Conservation (phyloP, 225 moss, liverwort and hornwort species). For the Climacium dendroides region DNA sequence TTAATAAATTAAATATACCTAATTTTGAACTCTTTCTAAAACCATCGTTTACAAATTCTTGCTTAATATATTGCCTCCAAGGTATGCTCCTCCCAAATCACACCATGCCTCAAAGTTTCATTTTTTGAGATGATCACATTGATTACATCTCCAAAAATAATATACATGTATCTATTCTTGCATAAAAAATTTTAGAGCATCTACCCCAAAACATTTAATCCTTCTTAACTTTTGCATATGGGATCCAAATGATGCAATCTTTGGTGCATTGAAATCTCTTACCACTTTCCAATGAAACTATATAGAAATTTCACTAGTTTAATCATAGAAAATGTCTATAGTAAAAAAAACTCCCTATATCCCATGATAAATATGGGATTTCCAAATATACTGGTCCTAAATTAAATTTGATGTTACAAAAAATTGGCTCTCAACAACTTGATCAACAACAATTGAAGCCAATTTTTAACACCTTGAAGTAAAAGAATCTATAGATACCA, state of each 20-base stretch:
- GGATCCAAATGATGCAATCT: too few relatives aligned
- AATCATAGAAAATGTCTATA: fast-evolving
- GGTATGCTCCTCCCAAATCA: fast-evolving
- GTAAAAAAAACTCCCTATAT: too few relatives aligned
- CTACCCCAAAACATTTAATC: fast-evolving
- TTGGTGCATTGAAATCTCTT: neutral
- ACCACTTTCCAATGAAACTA: neutral
- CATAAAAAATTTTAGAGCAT: fast-evolving
- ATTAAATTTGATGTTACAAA: too few relatives aligned
- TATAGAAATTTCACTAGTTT: neutral
- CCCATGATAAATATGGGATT: too few relatives aligned
- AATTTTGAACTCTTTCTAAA: neutral
- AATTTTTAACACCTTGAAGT: too few relatives aligned
- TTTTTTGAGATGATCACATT: neutral
- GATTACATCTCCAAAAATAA: neutral
- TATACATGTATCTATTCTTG: neutral
- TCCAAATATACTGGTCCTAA: too few relatives aligned
- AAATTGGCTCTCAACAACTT: too few relatives aligned
- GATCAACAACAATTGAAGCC: too few relatives aligned
- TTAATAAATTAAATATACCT: neutral
- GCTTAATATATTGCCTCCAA: neutral
- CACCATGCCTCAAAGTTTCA: fast-evolving
- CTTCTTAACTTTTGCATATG: neutral
- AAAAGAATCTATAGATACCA: too few relatives aligned
- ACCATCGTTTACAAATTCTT: fast-evolving